Percentiles rank a stretch among this genome's conserved stretches.
phyloP scores from a whole-genome alignment of 2,329 filamentous ascomycete genomes.

The Diaporthe vexans region DNA sequence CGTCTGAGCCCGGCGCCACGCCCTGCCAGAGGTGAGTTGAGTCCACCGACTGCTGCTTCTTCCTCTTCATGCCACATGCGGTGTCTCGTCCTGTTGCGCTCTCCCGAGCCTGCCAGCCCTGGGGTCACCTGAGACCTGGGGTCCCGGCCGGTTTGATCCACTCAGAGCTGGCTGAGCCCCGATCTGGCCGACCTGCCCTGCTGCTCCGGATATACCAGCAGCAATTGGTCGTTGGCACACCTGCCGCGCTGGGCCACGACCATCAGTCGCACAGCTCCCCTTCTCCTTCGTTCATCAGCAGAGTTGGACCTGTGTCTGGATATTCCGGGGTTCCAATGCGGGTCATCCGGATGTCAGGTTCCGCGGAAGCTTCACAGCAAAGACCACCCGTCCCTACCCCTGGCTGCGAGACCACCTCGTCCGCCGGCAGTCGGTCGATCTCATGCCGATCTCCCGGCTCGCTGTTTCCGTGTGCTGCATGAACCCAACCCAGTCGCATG shows the following conservation, averaged over 20 bases:
- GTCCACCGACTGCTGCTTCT: too few species aligned
- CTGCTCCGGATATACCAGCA: not conserved
- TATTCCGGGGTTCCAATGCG: conserved; percentile 17
- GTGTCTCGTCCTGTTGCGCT: not conserved
- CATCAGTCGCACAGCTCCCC: not conserved
- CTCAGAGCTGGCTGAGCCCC: conserved; percentile 1
- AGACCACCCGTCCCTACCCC: not conserved
- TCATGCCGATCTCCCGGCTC: conserved; percentile 27
- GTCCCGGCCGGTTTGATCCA: not conserved
- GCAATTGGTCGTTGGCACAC: not conserved
- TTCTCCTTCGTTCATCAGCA: not conserved
- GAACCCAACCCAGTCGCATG: conserved; percentile 2
- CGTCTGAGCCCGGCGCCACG: conserved; percentile 41
- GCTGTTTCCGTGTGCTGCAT: conserved; percentile 2
- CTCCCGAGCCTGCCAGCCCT: not conserved
- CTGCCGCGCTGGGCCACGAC: not conserved
- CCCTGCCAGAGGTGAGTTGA: conserved; percentile 41
- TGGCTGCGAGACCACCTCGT: conserved; percentile 2
- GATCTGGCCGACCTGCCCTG: not conserved
- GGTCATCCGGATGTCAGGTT: conserved; percentile 11
- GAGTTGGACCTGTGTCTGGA: not conserved
- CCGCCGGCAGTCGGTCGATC: conserved; percentile 24
- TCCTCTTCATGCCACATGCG: too few species aligned
- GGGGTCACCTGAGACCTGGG: conserved; percentile 19
- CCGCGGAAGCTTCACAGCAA: conserved; percentile 5